Evolutionary conservation across 2,329 filamentous ascomycete genomes (phyloP), one percentile per base, ranked within the genome.

Genomic region (Ophioceras dolichostomum): DNA sequence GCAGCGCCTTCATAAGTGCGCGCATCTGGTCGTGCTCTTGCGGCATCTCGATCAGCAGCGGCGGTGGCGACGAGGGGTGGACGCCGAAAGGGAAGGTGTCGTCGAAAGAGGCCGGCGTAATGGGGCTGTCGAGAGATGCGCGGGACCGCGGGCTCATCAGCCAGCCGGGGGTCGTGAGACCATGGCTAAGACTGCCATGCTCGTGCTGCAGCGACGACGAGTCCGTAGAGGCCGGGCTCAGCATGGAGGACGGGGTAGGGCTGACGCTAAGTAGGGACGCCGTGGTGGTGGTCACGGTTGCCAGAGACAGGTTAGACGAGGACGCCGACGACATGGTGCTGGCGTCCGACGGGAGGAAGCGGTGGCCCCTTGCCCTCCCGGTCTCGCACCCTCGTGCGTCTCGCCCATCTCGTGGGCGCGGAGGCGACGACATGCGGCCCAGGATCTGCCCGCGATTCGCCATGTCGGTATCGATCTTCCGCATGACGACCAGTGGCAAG

Each of bases 191-290:
- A n/a, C n/a, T 33, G 19, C 19, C 35, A 18, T 31, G 27, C 19
- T 37, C 27, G 18, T 37, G 27, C 10, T 37, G 22, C 22, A 26
- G 22, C 8, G 22, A 31, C 13, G 36, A 37, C 6, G 36, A 37
- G 36, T 32, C 26, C 14, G 36, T 37, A 21, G 22, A 30, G 10
- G 36, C 32, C 13, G 36, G 36, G 21, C 36, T 37, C 20, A 37
- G 36, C n/a, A 19, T 30, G 3, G 36, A 30, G 5, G 36, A 17
- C 7, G 19, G 28, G 8, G 36, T 27, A 13, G 36, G 36, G 29
- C 36, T 37, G 35, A 22, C 17, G 35, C 35, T 37, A 13, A 28
- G n/a, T n/a, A n/a, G n/a, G n/a, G n/a, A n/a, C n/a, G n/a, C n/a
- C 22, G 22, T 7, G 12, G 8, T 32, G 14, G 30, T 37, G 28